These are phyloP conservation scores for Dryadomyces quercivorus DNA, from an alignment of 2,329 filamentous ascomycete genomes.

Conservation along the genomic window DNA sequence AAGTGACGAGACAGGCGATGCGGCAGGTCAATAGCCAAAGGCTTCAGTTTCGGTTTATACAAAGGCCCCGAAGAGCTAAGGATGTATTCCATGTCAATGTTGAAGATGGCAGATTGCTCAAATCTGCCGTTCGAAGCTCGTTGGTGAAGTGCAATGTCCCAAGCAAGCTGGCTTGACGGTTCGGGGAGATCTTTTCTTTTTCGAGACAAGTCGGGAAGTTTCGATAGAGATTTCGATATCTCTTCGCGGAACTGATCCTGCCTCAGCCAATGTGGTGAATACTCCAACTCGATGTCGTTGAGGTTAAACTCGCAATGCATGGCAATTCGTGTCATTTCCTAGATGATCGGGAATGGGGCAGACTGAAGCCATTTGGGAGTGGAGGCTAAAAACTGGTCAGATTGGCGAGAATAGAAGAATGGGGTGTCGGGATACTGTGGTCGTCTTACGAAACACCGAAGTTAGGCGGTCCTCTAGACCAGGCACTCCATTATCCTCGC, in stretches of 20 bases:
- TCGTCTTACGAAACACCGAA: constrained; percentile 26
- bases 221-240: constrained; percentile 27
- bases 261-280: constrained; percentile 29
- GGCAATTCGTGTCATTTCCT: constrained; percentile 39
- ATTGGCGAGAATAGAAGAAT: background rate
- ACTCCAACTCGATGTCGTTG: constrained; percentile 20
- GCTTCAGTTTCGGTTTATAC: constrained; percentile 34
- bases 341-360: constrained; percentile 36
- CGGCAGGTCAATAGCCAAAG: constrained; percentile 33
- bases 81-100: constrained; percentile 27
- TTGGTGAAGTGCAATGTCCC: constrained; percentile 26
- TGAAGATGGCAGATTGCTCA: constrained; percentile 25
- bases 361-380: constrained; percentile 27
- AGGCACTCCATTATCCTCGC: background rate
- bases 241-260: constrained; percentile 30
- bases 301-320: constrained; percentile 31
- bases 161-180: constrained; percentile 29
- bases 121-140: background rate
- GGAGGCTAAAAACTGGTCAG: constrained; percentile 17
- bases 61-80: constrained; percentile 23
- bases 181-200: constrained; percentile 38
- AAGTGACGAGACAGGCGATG: constrained; percentile 43
- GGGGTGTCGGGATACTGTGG: no score
- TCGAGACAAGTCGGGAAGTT: constrained; percentile 26
- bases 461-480: constrained; percentile 18